Base-by-base conservation (phyloP, 192 early-diverging fungal species). In the Glomus cerebriforme region DNA sequence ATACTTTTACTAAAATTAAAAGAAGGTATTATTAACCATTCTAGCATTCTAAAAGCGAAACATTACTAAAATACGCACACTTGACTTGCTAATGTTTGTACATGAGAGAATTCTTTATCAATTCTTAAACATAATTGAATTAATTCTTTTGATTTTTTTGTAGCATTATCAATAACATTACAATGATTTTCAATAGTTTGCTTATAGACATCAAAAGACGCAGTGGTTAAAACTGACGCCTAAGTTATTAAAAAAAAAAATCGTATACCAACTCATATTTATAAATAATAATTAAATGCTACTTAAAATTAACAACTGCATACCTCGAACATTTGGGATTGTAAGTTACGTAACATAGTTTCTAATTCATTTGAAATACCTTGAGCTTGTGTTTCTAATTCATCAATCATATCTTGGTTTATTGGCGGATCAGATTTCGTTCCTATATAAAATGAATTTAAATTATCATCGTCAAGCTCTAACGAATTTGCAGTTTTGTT, bases 251-350 rank as follows among this genome's bases (percentile, higher is more conserved):
- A 7, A 19, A 27, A 58, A 32, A 19, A 32, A 74, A 7, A 22
- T 22, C 7, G 10, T 74, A 49, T 22, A 9, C 37, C 22, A 24
- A 49, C 5, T 4, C n/a, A 29, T 72, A 2, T n/a, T 26, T 49
- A 72, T 3, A 49, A 29, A 35, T 71, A 15, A 31, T 1, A 47
- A n/a, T 71, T 43, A 71, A 47, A 71, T 27, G 39, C 27, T 15
- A 45, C 49, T 6, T 13, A 39, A 7, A 17, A 68, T 29, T 24
- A 34, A 39, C 31, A 68, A 15, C 7, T 0, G 2, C 27, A 17
- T 39, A 73, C 73, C 73, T 75, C 73, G 34, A 62, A 75, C 73
- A 75, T 75, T 75, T 62, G 54, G 12, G 54, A 59, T 34, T 75
- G 54, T 59, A 75, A 34, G 26, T 75, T 59, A 39, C 60, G 54